Percentiles rank a stretch among this genome's conserved stretches.
phyloP scores from a whole-genome alignment of 2,329 filamentous ascomycete species.

The Gremmenia infestans region DNA sequence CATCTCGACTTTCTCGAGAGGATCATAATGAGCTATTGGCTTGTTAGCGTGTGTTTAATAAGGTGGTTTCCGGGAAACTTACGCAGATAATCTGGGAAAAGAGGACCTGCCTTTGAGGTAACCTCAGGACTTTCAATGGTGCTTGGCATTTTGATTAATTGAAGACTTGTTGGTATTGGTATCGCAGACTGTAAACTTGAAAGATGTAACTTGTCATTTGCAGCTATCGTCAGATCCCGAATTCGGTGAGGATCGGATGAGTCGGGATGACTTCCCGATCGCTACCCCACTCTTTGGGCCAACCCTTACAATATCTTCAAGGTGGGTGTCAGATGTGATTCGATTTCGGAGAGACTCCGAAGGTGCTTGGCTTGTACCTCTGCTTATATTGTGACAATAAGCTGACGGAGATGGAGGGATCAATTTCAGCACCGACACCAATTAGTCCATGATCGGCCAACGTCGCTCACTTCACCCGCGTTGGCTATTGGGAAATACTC shows the following conservation, averaged over 20 bases:
- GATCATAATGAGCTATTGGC: constrained; percentile 23
- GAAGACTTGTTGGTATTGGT: background rate
- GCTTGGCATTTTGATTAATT: constrained; percentile 1
- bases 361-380: no score
- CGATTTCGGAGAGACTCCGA: background rate
- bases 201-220: background rate
- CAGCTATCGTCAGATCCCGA: background rate
- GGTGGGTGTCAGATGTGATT: background rate
- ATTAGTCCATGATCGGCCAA: no score
- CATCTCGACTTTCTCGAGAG: constrained; percentile 23
- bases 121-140: background rate
- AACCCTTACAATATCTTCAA: background rate
- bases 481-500: no score
- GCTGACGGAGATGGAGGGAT: no score
- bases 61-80: background rate
- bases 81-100: constrained; percentile 25
- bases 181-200: background rate
- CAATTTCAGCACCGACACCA: no score
- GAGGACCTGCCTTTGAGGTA: constrained; percentile 6
- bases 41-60: background rate
- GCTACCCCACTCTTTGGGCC: background rate
- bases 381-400: no score
- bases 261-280: background rate
- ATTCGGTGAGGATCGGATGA: background rate
- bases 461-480: no score